Conservation (phyloP, 495 filamentous ascomycete genomes). For the Penicillium lividum region DNA sequence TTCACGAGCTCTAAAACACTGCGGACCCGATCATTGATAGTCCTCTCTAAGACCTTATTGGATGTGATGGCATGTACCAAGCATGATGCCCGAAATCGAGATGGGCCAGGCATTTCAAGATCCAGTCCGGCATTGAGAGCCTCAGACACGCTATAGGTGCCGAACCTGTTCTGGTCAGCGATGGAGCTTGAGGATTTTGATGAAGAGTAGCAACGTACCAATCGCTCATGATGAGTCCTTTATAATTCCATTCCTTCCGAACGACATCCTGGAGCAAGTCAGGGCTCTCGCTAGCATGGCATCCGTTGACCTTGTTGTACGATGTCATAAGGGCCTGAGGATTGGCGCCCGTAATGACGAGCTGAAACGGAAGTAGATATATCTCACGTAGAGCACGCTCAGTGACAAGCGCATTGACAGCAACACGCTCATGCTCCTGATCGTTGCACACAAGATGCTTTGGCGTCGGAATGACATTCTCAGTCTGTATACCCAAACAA, state of each 20-base stretch:
- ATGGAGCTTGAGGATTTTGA: neutral
- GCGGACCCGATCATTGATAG: slow-evolving; percentile 57
- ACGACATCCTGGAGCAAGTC: slow-evolving; percentile 59
- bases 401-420: slow-evolving; percentile 64
- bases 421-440: slow-evolving; percentile 69
- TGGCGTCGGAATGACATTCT: slow-evolving; percentile 60
- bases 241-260: slow-evolving; percentile 67
- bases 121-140: slow-evolving; percentile 65
- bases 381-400: slow-evolving; percentile 76
- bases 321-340: slow-evolving; percentile 69
- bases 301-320: slow-evolving; percentile 74
- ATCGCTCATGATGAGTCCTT: slow-evolving; percentile 69
- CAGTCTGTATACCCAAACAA: slow-evolving; percentile 62
- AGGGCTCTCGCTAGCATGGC: slow-evolving; percentile 62
- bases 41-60: slow-evolving; percentile 53
- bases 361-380: slow-evolving; percentile 69
- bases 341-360: slow-evolving; percentile 58
- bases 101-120: slow-evolving; percentile 70
- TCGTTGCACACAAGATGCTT: slow-evolving; percentile 83
- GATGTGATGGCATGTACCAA: slow-evolving; percentile 53
- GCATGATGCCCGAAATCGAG: slow-evolving; percentile 56
- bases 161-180: slow-evolving; percentile 35
- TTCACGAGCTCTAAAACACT: slow-evolving; percentile 60
- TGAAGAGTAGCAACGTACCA: slow-evolving; percentile 51
- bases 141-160: slow-evolving; percentile 62